Percentiles rank a stretch among this genome's conserved stretches.
phyloP scores from a whole-genome alignment of 2,329 filamentous ascomycete species.

The Parastagonospora nodorum region DNA sequence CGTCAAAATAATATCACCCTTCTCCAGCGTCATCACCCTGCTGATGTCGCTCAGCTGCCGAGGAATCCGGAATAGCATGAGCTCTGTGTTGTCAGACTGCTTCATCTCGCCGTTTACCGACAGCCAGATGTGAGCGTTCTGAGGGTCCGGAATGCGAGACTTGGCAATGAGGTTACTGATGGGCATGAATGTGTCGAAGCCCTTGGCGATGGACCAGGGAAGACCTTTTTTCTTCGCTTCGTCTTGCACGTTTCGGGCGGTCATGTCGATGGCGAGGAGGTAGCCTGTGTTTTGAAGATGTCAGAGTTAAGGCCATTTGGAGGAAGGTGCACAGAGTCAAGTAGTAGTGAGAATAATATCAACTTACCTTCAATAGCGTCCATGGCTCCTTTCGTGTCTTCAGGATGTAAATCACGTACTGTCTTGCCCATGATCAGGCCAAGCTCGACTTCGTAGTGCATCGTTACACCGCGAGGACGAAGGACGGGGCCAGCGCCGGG shows the following conservation, averaged over 20 bases:
- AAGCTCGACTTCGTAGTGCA: slow-evolving; percentile 96
- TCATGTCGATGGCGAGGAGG: slow-evolving; percentile 94
- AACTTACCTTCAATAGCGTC: slow-evolving; percentile 77
- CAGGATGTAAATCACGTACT: slow-evolving; percentile 73
- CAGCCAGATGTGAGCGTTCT: slow-evolving; percentile 84
- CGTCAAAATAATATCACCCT: slow-evolving; percentile 92
- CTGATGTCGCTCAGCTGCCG: slow-evolving; percentile 89
- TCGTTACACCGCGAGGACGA: slow-evolving; percentile 77
- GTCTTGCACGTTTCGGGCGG: slow-evolving; percentile 90
- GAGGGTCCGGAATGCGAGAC: slow-evolving; percentile 79
- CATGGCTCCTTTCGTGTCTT: slow-evolving; percentile 76
- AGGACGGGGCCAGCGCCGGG: slow-evolving; percentile 80
- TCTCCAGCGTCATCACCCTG: slow-evolving; percentile 89
- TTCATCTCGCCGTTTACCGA: slow-evolving; percentile 78
- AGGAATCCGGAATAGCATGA: slow-evolving; percentile 94
- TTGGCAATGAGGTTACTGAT: slow-evolving; percentile 83
- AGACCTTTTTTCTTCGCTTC: slow-evolving; percentile 97
- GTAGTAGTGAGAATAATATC: background rate
- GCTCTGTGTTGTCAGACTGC: slow-evolving; percentile 85
- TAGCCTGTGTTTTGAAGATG: slow-evolving; percentile 66
- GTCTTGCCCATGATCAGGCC: slow-evolving; percentile 85
- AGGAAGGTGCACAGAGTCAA: background rate
- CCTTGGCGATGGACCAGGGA: slow-evolving; percentile 95
- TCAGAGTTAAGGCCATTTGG: background rate
- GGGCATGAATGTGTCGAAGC: slow-evolving; percentile 96